A percentile compares a stretch with the other conserved stretches of the same genome.
Evolutionary conservation across 2,329 filamentous ascomycete species (phyloP).

Genomic region (Neospermospora avenae): DNA sequence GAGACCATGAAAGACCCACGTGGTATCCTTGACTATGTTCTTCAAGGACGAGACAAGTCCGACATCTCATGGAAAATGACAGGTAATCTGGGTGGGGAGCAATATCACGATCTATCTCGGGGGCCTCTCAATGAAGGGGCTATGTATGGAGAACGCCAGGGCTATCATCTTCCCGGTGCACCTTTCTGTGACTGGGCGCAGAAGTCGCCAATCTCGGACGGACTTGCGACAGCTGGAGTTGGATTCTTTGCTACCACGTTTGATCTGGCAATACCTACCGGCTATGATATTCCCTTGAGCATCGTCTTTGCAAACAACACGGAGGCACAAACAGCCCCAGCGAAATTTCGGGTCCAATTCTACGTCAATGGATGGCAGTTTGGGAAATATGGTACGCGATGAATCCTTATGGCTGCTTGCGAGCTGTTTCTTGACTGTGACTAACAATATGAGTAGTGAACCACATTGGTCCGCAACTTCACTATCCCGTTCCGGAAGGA

Average conservation of each 20-base stretch:
- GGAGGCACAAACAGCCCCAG: no score
- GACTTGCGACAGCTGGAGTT: constrained; percentile 50
- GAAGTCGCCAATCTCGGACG: no score
- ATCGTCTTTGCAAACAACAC: no score
- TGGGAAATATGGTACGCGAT: constrained; percentile 57
- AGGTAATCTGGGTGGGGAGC: constrained; percentile 52
- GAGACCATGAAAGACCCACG: constrained; percentile 47
- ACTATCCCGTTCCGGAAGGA: constrained; percentile 54
- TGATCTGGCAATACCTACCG: constrained; percentile 49
- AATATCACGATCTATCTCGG: constrained; percentile 51
- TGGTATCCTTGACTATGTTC: constrained; percentile 51
- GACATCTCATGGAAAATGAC: constrained; percentile 54
- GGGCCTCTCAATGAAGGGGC: constrained; percentile 57
- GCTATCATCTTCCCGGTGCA: constrained; percentile 56
- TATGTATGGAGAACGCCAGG: constrained; percentile 54
- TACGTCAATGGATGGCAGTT: constrained; percentile 66
- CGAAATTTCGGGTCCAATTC: constrained; percentile 40
- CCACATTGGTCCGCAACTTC: constrained; percentile 57
- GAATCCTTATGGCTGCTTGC: no score
- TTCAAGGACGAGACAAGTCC: constrained; percentile 37
- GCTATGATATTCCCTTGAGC: constrained; percentile 54
- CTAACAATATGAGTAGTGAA: no score
- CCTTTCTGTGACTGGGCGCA: no score
- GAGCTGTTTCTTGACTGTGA: no score
- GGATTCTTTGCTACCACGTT: no score